Evolutionary conservation across 169 alveolate genomes (phyloP).

Genomic region (Babesia ovis): DNA sequence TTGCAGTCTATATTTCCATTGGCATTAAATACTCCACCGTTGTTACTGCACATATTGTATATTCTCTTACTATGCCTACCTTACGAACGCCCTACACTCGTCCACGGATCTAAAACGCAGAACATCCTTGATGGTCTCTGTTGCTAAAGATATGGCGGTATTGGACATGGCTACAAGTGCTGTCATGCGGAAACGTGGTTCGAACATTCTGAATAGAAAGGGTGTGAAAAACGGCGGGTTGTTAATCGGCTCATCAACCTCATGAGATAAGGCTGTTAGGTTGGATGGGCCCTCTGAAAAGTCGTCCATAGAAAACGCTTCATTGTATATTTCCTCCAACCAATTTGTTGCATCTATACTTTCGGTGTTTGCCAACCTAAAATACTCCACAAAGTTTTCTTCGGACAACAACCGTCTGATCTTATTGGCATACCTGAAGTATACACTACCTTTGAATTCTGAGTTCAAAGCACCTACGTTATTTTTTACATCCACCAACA

Average conservation of each 20-base stretch:
- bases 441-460: slow-evolving; percentile 23
- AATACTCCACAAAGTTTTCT: slow-evolving; percentile 56
- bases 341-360: slow-evolving; percentile 10
- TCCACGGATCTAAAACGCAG: slow-evolving; percentile 22
- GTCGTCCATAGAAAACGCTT: slow-evolving; percentile 43
- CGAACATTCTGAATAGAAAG: slow-evolving; percentile 63
- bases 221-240: slow-evolving; percentile 46
- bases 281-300: background rate
- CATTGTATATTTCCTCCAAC: slow-evolving; percentile 23
- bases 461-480: slow-evolving; percentile 9
- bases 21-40: slow-evolving; percentile 33
- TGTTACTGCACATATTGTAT: slow-evolving; percentile 4
- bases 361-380: slow-evolving; percentile 56
- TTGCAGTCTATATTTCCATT: slow-evolving; percentile 44
- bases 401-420: slow-evolving; percentile 46
- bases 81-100: slow-evolving; percentile 50
- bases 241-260: background rate
- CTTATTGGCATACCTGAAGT: slow-evolving; percentile 44
- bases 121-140: slow-evolving; percentile 13
- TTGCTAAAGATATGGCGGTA: slow-evolving; percentile 32
- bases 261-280: background rate
- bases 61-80: slow-evolving; percentile 6
- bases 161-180: slow-evolving; percentile 46
- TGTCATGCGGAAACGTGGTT: slow-evolving; percentile 54
- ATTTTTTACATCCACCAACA: background rate